Base-by-base conservation (phyloP, 2,329 filamentous ascomycete species). In the Colletotrichum sp. region DNA sequence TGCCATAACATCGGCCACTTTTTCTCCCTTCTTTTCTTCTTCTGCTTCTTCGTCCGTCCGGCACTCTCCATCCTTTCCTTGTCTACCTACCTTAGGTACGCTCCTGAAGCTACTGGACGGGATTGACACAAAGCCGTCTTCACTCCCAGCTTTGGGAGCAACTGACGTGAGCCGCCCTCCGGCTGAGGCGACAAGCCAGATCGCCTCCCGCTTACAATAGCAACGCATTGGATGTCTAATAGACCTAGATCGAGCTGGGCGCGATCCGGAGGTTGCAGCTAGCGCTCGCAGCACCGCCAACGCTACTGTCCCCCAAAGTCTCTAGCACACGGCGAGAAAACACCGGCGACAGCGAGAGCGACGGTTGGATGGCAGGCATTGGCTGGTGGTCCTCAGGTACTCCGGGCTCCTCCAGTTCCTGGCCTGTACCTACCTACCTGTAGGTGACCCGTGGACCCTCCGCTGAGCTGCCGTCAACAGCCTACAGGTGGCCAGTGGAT, bases 401-500 rank as follows among this genome's bases (percentile, higher is more conserved):
- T 52, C 44, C 44, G n/a, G n/a, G n/a, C 44, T 52, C 44, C 44
- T 52, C 44, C 12, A 21, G 44, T 12, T 52, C 44, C 44, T 21
- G n/a, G 44, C 44, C n/a, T 52, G 44, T 52, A 52, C 39, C 39
- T 49, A 34, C 32, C 39, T 44, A 10, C 44, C 44, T 52, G 44
- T 52, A 21, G 44, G 44, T 52, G 44, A 52, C 44, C 44, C 44
- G 44, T 21, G 72, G 63, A 76, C 69, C 69, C 69, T 75, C 72
- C 69, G 69, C 34, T 39, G 60, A 57, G 24, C 55, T 69, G 59
- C 52, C 24, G 72, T 72, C 69, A 72, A 57, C 69, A 28, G 26
- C 26, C 26, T 28, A 28, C 26, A 75, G 72, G 55, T 73, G 59
- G 64, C 32, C 34, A 21, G 63, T 76, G 64, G 73, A 73, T 60